Base-by-base conservation (phyloP, 345 rosid species). In the Bruguiera sexangula region DNA sequence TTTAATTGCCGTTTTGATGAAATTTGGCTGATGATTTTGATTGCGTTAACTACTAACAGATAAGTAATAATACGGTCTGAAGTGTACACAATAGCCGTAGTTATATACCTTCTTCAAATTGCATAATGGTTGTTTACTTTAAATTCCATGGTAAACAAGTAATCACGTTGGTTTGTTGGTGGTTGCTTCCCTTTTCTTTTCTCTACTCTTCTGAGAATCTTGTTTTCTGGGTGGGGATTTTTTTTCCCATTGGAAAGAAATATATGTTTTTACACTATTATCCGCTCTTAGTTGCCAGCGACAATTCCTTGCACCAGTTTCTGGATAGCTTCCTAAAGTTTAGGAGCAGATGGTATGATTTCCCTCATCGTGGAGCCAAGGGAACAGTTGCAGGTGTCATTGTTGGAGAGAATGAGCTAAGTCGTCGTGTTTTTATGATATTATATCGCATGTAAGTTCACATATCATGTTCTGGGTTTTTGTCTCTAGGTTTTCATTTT, bases 331-430 rank as follows among this genome's bases (percentile, higher is more conserved):
- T 94, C 82, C 71, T 94, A 50, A 83, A 88, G 31, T 92, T 78
- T 82, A 86, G 96, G 75, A 86, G 87, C 82, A 90, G 97, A 68
- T 95, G 99, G 99, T 95, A 88, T 70, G 99, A 95, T 84, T 92
- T 92, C 57, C 96, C 96, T 34, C 82, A 87, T 75, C 99, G 85
- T 67, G 91, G 96, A 69, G 89, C 82, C 72, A 95, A 90, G 76
- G 92, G 92, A 53, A 85, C 86, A 5, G 88, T 89, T 60, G 97
- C 99, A 4, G 97, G 97, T 36, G 85, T 95, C 5, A 80, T 95
- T 76, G 91, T 92, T 6, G 99, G 96, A 57, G 99, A 95, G 72
- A 59, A 78, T 48, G 97, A 90, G 48, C 70, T 95, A 60, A 78
- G 89, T 73, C 90, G 89, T 65, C 97, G 97, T 37, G 84, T 90